phyloP scores from a whole-genome alignment of 306 rosid genomes.

The Pyrus betulifolia region DNA sequence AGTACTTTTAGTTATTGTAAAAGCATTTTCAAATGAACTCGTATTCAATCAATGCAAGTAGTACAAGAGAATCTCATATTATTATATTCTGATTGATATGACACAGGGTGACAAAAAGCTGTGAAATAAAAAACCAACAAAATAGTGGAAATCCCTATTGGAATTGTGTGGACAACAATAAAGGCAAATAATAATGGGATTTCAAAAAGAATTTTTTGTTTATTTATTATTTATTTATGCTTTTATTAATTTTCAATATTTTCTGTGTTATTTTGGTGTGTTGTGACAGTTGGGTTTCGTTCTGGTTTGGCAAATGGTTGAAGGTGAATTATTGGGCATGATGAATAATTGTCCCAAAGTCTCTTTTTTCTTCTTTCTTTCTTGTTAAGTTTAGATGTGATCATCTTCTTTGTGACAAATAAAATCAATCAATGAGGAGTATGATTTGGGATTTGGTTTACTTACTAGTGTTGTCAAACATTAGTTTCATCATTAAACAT shows the following conservation, averaged over 20 bases:
- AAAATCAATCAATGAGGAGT: neutral
- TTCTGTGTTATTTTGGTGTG: neutral
- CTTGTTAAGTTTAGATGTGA: neutral
- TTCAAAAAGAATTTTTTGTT: neutral
- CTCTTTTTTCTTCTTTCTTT: neutral
- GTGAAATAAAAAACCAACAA: neutral
- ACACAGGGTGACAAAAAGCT: neutral
- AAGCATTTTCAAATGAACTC: no score
- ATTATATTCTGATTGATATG: neutral
- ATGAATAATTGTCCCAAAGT: neutral
- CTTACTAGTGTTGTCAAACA: neutral
- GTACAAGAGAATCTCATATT: neutral
- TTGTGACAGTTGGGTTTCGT: neutral
- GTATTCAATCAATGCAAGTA: no score
- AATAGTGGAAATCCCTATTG: slow-evolving; percentile 2
- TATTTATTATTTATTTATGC: neutral
- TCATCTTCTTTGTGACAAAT: neutral
- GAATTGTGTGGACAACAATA: neutral
- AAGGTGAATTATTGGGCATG: neutral
- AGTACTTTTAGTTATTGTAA: no score
- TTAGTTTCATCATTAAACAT: neutral
- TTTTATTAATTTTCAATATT: neutral
- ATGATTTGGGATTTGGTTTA: neutral
- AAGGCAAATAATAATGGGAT: neutral
- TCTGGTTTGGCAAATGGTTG: neutral